Conservation (phyloP, 139 green algal genomes). For the Pleodorina starrii region DNA sequence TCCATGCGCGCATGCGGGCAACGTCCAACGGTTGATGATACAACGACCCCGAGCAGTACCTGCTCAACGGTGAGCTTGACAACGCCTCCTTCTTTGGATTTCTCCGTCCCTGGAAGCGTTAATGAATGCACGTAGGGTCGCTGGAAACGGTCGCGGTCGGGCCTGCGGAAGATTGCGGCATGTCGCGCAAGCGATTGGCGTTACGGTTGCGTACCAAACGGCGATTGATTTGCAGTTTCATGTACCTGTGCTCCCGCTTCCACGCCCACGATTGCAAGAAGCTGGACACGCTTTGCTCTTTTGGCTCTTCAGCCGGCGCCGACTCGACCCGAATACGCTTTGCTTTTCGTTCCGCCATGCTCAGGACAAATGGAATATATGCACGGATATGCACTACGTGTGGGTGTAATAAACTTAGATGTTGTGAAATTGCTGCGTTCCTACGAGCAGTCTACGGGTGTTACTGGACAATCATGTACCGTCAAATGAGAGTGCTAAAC, state of each 20-base stretch:
- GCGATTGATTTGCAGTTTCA: neutral
- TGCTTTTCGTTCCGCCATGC: neutral
- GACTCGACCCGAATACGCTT: neutral
- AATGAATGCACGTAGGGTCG: conserved; percentile 73
- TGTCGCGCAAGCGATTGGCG: too few relatives aligned
- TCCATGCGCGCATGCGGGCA: too few relatives aligned
- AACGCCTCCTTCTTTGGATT: neutral
- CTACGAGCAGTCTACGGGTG: too few relatives aligned
- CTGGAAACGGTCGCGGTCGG: conserved; percentile 73
- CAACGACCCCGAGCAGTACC: too few relatives aligned
- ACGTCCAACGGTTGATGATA: too few relatives aligned
- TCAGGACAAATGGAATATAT: too few relatives aligned
- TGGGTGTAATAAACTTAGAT: too few relatives aligned
- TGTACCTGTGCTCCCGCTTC: conserved; percentile 72
- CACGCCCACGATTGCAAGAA: conserved; percentile 67
- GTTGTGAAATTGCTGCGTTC: too few relatives aligned
- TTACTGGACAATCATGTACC: too few relatives aligned
- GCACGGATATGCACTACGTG: too few relatives aligned
- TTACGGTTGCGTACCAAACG: neutral
- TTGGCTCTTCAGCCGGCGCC: neutral
- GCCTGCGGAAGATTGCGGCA: too few relatives aligned
- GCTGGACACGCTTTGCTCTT: neutral
- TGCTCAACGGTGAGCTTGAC: conserved; percentile 71
- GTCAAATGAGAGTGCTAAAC: too few relatives aligned
- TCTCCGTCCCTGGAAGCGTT: neutral